phyloP scores from a whole-genome alignment of 2,329 filamentous ascomycete species.

The Ascochyta pisi region DNA sequence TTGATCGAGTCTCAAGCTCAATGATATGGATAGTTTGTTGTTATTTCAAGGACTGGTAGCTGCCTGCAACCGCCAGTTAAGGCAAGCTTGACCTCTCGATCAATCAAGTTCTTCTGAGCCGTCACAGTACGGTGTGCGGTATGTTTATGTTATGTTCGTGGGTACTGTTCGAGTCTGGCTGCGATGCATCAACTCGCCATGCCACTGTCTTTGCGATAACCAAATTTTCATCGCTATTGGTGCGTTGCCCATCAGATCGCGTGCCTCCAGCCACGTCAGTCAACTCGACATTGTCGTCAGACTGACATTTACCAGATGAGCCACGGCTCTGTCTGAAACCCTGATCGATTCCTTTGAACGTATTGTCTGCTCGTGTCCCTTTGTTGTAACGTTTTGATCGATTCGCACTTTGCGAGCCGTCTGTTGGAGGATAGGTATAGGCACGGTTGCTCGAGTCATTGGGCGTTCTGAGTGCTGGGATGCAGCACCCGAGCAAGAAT shows the following conservation, averaged over 20 bases:
- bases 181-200: slow-evolving; percentile 8
- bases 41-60: too few species aligned
- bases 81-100: too few species aligned
- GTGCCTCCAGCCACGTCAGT: neutral
- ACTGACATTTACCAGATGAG: neutral
- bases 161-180: slow-evolving; percentile 10
- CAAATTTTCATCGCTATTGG: neutral
- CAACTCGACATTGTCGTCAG: neutral
- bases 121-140: slow-evolving; percentile 3
- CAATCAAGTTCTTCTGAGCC: neutral
- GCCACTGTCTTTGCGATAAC: slow-evolving; percentile 16
- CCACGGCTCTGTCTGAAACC: too few species aligned
- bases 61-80: too few species aligned
- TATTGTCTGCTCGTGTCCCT: neutral
- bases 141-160: slow-evolving; percentile 2
- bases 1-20: too few species aligned
- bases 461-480: slow-evolving; percentile 20
- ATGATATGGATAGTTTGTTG: too few species aligned
- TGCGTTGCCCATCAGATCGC: neutral
- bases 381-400: slow-evolving; percentile 7
- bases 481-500: slow-evolving; percentile 22
- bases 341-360: neutral
- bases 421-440: slow-evolving; percentile 8
- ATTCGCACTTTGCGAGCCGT: slow-evolving; percentile 1
- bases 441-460: slow-evolving; percentile 10